Evolutionary conservation across 352 stramenopile species (phyloP).

Genomic region (Paralagenidium karlingii): DNA sequence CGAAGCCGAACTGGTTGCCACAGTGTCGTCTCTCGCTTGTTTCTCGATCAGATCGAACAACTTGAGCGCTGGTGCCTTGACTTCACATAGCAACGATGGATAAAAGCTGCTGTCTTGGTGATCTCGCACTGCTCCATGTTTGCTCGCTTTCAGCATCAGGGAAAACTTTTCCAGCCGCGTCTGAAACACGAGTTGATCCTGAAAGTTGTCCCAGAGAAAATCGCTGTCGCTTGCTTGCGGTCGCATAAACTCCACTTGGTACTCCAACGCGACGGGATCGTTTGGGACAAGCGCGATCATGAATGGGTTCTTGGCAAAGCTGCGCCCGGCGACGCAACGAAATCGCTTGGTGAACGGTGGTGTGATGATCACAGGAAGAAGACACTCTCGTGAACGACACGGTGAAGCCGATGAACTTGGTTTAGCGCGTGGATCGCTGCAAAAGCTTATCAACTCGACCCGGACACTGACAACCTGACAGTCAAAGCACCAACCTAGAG

Average conservation of each 20-base stretch:
- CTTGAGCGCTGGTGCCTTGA: slow-evolving; percentile 36
- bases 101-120: slow-evolving; percentile 9
- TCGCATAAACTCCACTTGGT: slow-evolving; percentile 21
- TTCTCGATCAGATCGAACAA: slow-evolving; percentile 40
- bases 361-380: slow-evolving; percentile 41
- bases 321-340: slow-evolving; percentile 6
- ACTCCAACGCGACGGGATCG: slow-evolving; percentile 8
- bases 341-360: slow-evolving; percentile 34
- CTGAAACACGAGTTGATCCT: slow-evolving; percentile 51
- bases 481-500: too few species aligned
- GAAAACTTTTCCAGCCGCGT: slow-evolving; percentile 33
- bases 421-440: too few species aligned
- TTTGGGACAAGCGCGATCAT: slow-evolving; percentile 15
- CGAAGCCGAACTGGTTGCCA: slow-evolving; percentile 6
- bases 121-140: not conserved
- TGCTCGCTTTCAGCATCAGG: slow-evolving; percentile 21
- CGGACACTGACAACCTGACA: too few species aligned
- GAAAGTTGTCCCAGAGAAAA: slow-evolving; percentile 43
- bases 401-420: too few species aligned
- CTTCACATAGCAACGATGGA: slow-evolving; percentile 11
- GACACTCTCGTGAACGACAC: too few species aligned
- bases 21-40: not conserved
- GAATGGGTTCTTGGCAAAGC: not conserved
- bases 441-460: too few species aligned
- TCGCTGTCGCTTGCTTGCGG: slow-evolving; percentile 26